Evolutionary conservation across 805 yeast species (phyloP).

Genomic region (Wickerhamiella cacticola): DNA sequence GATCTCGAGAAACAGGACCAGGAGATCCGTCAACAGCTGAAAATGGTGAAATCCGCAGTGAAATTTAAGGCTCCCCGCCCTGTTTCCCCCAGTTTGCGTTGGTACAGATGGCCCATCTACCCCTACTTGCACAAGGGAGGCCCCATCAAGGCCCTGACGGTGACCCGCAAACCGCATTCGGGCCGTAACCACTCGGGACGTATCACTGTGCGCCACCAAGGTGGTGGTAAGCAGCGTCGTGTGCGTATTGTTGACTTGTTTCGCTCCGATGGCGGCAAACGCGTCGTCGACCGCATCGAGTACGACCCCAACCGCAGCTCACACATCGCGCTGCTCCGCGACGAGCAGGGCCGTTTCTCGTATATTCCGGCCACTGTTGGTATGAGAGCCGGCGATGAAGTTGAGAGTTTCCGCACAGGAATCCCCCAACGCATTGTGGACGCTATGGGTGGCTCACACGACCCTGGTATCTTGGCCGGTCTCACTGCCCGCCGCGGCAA

Average conservation of each 20-base stretch:
- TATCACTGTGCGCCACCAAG: constrained; percentile 87
- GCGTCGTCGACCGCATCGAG: constrained; percentile 76
- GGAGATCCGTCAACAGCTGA: constrained; percentile 57
- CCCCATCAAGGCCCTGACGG: constrained; percentile 66
- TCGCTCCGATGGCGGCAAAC: constrained; percentile 56
- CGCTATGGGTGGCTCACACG: constrained; percentile 84
- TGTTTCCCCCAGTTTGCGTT: constrained; percentile 73
- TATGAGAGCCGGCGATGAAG: constrained; percentile 79
- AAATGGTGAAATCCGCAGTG: constrained; percentile 56
- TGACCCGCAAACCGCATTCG: constrained; percentile 55
- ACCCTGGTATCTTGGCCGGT: constrained; percentile 80
- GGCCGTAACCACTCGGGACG: constrained; percentile 86
- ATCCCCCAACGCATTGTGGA: constrained; percentile 60
- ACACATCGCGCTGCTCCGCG: constrained; percentile 75
- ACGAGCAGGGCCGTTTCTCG: constrained; percentile 44
- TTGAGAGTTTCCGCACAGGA: constrained; percentile 82
- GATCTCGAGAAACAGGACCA: constrained; percentile 72
- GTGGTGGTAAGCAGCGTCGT: constrained; percentile 92
- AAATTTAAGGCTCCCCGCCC: constrained; percentile 67
- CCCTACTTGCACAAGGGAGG: constrained; percentile 77
- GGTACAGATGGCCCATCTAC: constrained; percentile 81
- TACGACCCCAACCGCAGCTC: constrained; percentile 91
- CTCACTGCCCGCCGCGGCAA: constrained; percentile 87
- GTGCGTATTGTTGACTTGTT: constrained; percentile 68
- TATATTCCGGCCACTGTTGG: constrained; percentile 91